These are phyloP conservation scores for Lachnellula cervina DNA, from an alignment of 2,329 filamentous ascomycete species.

Conservation along the genomic window DNA sequence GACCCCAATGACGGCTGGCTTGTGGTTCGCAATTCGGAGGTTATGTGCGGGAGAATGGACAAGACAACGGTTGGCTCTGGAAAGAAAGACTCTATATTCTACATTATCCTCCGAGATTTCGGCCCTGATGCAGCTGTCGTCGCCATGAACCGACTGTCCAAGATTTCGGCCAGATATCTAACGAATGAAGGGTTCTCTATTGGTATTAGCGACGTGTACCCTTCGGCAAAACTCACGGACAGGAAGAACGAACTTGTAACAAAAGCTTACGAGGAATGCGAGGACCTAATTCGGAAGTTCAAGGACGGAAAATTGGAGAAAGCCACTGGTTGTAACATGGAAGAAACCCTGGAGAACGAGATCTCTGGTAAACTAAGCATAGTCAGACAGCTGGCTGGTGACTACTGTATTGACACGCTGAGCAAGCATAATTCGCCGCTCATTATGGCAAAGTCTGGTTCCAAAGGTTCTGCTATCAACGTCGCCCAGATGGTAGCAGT, in stretches of 20 bases:
- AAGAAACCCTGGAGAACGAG: constrained; percentile 84
- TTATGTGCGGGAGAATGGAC: constrained; percentile 98
- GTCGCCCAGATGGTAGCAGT: constrained; percentile 98
- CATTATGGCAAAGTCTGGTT: constrained; percentile 96
- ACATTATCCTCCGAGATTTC: constrained; percentile 91
- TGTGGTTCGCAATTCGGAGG: constrained; percentile 90
- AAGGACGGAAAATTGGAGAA: constrained; percentile 78
- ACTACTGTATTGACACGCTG: constrained; percentile 83
- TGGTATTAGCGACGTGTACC: constrained; percentile 90
- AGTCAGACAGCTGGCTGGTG: constrained; percentile 86
- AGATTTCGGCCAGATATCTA: constrained; percentile 81
- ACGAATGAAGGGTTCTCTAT: constrained; percentile 94
- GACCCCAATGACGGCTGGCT: constrained; percentile 86
- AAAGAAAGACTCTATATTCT: constrained; percentile 97
- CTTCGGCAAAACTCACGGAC: constrained; percentile 62
- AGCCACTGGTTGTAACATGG: constrained; percentile 82
- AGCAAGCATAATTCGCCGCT: constrained; percentile 89
- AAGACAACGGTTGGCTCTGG: constrained; percentile 95
- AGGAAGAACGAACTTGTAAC: constrained; percentile 74
- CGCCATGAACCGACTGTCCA: constrained; percentile 91
- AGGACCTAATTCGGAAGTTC: constrained; percentile 76
- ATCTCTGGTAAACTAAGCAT: constrained; percentile 89
- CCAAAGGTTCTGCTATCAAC: constrained; percentile 96
- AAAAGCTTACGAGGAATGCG: constrained; percentile 73
- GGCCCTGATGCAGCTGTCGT: constrained; percentile 82